These are phyloP conservation scores for Colletotrichum noveboracense DNA, from an alignment of 2,329 filamentous ascomycete genomes.

Conservation along the genomic window DNA sequence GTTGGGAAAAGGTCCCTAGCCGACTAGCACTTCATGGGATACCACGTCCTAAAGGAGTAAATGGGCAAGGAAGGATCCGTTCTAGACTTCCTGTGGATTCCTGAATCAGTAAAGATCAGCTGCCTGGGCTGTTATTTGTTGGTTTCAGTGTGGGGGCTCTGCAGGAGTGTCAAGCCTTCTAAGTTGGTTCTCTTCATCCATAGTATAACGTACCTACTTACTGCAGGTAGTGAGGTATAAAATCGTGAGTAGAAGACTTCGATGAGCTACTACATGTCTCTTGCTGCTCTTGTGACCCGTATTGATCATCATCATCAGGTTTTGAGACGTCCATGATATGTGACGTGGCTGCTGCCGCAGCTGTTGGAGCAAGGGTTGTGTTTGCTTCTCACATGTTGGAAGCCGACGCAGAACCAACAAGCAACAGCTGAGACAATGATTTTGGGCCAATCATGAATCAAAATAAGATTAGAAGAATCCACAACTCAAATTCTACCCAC, in stretches of 20 bases:
- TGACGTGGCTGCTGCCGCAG: neutral
- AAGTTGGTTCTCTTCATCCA: neutral
- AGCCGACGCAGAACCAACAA: neutral
- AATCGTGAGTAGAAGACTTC: accelerated
- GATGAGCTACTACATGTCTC: neutral
- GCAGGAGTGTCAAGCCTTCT: neutral
- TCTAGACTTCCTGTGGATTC: neutral
- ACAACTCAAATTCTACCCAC: neutral
- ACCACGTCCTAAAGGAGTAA: neutral
- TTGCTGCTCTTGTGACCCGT: neutral
- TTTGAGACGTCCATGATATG: neutral
- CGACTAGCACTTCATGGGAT: neutral
- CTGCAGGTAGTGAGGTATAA: neutral
- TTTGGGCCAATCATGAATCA: neutral
- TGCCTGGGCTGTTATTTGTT: neutral
- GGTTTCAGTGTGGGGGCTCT: neutral
- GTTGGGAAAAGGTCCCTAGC: neutral
- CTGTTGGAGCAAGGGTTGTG: neutral
- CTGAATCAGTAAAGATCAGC: neutral
- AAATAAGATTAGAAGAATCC: neutral
- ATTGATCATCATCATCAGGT: neutral
- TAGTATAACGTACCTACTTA: neutral
- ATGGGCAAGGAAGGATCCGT: neutral
- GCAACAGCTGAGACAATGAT: neutral
- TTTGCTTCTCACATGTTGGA: neutral